These are phyloP conservation scores for Cardamine occulta DNA, from an alignment of 345 rosid genomes.

Conservation along the genomic window DNA sequence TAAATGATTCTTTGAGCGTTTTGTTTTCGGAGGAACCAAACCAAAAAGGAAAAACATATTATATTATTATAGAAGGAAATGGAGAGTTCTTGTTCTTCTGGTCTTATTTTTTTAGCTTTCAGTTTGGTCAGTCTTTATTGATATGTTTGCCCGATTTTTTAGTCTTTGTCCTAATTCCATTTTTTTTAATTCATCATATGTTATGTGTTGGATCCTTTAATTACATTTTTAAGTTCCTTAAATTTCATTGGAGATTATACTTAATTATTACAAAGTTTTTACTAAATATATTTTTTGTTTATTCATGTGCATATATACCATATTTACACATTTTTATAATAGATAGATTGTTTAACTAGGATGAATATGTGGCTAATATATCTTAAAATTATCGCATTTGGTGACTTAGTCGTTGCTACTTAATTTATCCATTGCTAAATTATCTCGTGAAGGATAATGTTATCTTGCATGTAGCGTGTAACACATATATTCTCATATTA, in stretches of 20 bases:
- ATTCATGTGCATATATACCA: too few relatives aligned
- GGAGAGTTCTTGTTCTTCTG: slow-evolving; percentile 1
- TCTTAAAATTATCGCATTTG: not conserved
- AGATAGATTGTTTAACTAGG: too few relatives aligned
- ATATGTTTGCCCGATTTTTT: not conserved
- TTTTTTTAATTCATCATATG: too few relatives aligned
- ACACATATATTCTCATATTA: too few relatives aligned
- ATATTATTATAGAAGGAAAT: slow-evolving; percentile 30
- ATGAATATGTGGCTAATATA: too few relatives aligned
- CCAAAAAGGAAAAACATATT: slow-evolving; percentile 17
- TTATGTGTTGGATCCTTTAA: too few relatives aligned
- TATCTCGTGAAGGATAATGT: not conserved
- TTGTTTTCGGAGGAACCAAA: slow-evolving; percentile 22
- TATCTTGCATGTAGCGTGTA: not conserved
- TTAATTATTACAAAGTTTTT: too few relatives aligned
- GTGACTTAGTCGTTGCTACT: not conserved
- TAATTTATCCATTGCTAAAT: not conserved
- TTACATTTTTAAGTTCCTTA: too few relatives aligned
- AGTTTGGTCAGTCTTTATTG: not conserved
- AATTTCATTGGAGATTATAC: too few relatives aligned
- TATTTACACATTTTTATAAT: too few relatives aligned
- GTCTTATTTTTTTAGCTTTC: not conserved
- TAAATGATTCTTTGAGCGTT: slow-evolving; percentile 39
- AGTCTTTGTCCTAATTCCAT: not conserved
- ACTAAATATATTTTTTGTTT: too few relatives aligned